A percentile compares a stretch with the other conserved stretches of the same genome.
These are phyloP conservation scores for Berkeleyomyces rouxiae DNA, from an alignment of 2,329 filamentous ascomycete genomes.

Conservation along the genomic window DNA sequence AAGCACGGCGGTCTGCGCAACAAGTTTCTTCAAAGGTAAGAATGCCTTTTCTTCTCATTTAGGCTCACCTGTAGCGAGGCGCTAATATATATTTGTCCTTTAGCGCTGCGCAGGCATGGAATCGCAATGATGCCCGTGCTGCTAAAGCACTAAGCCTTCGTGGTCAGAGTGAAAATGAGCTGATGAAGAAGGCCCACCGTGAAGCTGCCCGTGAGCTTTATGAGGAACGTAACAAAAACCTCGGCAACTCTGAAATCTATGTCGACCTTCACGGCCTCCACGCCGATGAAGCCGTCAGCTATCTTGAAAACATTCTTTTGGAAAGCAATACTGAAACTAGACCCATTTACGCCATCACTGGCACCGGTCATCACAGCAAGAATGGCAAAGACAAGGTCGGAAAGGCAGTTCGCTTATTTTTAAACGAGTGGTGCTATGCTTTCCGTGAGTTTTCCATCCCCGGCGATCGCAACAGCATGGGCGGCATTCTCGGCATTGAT, in stretches of 20 bases:
- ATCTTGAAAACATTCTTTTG: slow-evolving; percentile 72
- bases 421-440: slow-evolving; percentile 90
- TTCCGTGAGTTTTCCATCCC: slow-evolving; percentile 94
- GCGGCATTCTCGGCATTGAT: slow-evolving; percentile 57
- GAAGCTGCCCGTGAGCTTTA: slow-evolving; percentile 86
- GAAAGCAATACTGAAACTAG: slow-evolving; percentile 59
- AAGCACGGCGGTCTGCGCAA: slow-evolving; percentile 93
- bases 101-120: slow-evolving; percentile 95
- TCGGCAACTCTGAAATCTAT: slow-evolving; percentile 57
- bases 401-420: slow-evolving; percentile 75
- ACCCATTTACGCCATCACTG: slow-evolving; percentile 88
- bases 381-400: slow-evolving; percentile 98
- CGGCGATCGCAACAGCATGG: slow-evolving; percentile 70
- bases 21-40: slow-evolving; percentile 86
- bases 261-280: slow-evolving; percentile 97
- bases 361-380: slow-evolving; percentile 93
- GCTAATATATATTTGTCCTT: neutral
- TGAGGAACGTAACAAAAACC: slow-evolving; percentile 74
- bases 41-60: neutral
- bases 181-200: slow-evolving; percentile 92
- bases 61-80: neutral
- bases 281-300: slow-evolving; percentile 89
- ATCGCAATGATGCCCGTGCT: slow-evolving; percentile 88
- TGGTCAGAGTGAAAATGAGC: slow-evolving; percentile 88
- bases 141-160: slow-evolving; percentile 88